Percentiles rank a stretch among this genome's conserved stretches.
Evolutionary conservation across 805 yeast genomes (phyloP).

Genomic region (Lipomyces starkeyi): DNA sequence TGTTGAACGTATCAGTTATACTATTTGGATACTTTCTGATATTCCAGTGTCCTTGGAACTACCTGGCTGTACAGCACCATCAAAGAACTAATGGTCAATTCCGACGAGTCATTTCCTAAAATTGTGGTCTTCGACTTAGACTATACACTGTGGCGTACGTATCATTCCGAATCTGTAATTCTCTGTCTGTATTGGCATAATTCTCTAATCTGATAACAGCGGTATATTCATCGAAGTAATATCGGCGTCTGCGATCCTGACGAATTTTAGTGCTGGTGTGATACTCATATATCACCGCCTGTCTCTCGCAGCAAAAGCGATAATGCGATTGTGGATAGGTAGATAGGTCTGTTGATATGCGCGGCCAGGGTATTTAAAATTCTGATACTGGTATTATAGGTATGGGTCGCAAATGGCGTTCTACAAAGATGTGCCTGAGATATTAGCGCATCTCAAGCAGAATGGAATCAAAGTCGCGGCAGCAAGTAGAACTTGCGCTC

Average conservation of each 20-base stretch:
- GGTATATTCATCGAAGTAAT: slow-evolving; percentile 14
- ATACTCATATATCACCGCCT: slow-evolving; percentile 70
- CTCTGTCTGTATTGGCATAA: background rate
- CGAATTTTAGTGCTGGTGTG: slow-evolving; percentile 65
- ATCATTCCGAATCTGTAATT: background rate
- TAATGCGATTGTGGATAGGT: slow-evolving; percentile 55
- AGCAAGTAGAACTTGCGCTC: slow-evolving; percentile 82
- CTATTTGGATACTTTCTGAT: background rate
- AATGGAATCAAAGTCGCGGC: slow-evolving; percentile 61
- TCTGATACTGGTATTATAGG: slow-evolving; percentile 3
- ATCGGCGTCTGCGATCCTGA: background rate
- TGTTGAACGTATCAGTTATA: background rate
- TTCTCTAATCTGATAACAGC: slow-evolving; percentile 21
- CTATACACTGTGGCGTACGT: slow-evolving; percentile 76
- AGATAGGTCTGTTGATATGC: background rate
- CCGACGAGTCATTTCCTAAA: slow-evolving; percentile 46
- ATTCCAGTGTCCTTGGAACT: background rate
- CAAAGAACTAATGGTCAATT: background rate
- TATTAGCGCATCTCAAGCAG: slow-evolving; percentile 58
- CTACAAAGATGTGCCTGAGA: slow-evolving; percentile 70
- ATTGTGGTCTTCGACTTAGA: slow-evolving; percentile 77
- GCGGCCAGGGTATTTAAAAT: background rate
- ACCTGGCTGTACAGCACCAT: background rate
- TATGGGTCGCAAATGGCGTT: slow-evolving; percentile 62
- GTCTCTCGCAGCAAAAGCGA: slow-evolving; percentile 49